Conservation (phyloP, 192 early-diverging fungal species). For the Geranomyces variabilis region DNA sequence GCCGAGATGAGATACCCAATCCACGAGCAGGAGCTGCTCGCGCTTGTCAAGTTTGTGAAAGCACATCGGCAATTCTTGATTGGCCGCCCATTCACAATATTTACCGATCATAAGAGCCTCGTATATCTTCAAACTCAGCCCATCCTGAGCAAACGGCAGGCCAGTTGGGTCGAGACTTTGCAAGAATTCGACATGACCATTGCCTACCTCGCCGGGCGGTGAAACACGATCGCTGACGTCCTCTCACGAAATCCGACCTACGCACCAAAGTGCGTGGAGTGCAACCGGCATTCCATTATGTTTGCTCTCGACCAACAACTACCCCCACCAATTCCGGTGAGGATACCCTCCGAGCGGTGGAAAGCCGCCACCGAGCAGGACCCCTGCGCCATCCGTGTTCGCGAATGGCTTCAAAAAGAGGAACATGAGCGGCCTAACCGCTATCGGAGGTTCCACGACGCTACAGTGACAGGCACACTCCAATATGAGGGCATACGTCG, state of each 20-base stretch:
- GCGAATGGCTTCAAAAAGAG: no score
- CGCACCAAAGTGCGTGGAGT: slow-evolving; percentile 16
- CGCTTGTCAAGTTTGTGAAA: slow-evolving; percentile 13
- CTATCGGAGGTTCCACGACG: no score
- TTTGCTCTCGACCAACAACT: no score
- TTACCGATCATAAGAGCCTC: slow-evolving; percentile 43
- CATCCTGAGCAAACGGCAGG: slow-evolving; percentile 39
- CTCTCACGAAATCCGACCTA: slow-evolving; percentile 25
- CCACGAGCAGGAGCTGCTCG: slow-evolving; percentile 24
- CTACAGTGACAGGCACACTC: no score
- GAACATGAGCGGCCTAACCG: no score
- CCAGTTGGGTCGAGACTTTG: slow-evolving; percentile 33
- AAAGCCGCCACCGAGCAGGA: no score
- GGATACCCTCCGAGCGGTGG: no score
- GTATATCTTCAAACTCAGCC: slow-evolving; percentile 39
- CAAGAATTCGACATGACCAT: slow-evolving; percentile 25
- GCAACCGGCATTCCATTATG: not conserved
- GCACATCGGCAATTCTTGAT: not conserved
- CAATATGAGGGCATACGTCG: no score
- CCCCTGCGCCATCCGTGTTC: no score
- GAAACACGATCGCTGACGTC: slow-evolving; percentile 39
- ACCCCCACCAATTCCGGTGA: no score
- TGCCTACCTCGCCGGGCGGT: slow-evolving; percentile 25
- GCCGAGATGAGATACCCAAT: slow-evolving; percentile 18
- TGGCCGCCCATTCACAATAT: not conserved